Evolutionary conservation across 768 basidiomycete genomes (phyloP).

Genomic region (Cyclocybe cylindracea): DNA sequence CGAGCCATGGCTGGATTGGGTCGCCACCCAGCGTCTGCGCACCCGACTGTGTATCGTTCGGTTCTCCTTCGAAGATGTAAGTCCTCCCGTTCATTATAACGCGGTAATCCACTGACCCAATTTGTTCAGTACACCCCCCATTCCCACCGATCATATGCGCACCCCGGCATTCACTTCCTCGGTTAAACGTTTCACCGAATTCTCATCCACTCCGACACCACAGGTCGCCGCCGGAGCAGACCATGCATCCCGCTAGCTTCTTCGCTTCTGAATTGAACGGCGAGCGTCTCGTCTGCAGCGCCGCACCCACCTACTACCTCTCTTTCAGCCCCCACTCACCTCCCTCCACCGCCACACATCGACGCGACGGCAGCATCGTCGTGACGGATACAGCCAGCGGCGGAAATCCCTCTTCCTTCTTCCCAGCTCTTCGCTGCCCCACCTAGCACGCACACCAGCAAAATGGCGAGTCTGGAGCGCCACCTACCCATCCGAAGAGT

Average conservation of each 20-base stretch:
- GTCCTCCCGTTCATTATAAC: not conserved
- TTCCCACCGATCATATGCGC: slow-evolving; percentile 5
- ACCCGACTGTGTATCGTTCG: slow-evolving; percentile 3
- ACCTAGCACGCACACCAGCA: not conserved
- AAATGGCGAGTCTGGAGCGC: not conserved
- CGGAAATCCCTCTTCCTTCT: slow-evolving; percentile 15
- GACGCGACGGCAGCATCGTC: slow-evolving; percentile 9
- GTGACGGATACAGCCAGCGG: slow-evolving; percentile 18
- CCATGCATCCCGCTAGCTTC: slow-evolving; percentile 25
- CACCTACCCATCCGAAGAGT: not conserved
- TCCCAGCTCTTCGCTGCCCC: slow-evolving; percentile 7
- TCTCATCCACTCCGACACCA: slow-evolving; percentile 9
- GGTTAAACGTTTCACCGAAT: slow-evolving; percentile 10
- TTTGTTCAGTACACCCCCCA: slow-evolving; percentile 10
- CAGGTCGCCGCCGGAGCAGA: slow-evolving; percentile 9
- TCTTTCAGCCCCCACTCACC: slow-evolving; percentile 20
- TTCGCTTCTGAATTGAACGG: slow-evolving; percentile 41
- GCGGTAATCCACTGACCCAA: too few species aligned
- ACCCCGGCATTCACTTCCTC: slow-evolving; percentile 6
- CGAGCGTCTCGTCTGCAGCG: slow-evolving; percentile 18
- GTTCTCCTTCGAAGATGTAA: slow-evolving; percentile 11
- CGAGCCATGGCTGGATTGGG: slow-evolving; percentile 21
- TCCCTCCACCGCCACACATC: slow-evolving; percentile 13
- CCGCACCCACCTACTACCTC: slow-evolving; percentile 22
- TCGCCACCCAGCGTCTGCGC: slow-evolving; percentile 6